Conservation (phyloP, 441 rosid genomes). For the Corymbia calophylla region DNA sequence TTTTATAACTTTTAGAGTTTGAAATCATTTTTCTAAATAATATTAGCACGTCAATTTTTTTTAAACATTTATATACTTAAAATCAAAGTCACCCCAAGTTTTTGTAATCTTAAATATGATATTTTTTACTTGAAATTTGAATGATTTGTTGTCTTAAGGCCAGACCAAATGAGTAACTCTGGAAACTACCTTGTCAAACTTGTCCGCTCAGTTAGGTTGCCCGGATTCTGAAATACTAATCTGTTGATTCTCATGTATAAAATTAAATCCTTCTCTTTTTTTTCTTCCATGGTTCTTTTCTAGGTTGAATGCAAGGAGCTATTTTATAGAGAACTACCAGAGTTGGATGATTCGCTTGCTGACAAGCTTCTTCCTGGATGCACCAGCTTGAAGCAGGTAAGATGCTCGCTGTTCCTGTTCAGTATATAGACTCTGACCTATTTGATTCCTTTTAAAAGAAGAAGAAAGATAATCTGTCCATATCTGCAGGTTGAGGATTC, state of each 20-base stretch:
- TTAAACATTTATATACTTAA: background rate
- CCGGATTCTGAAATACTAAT: background rate
- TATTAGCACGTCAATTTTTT: background rate
- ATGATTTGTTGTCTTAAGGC: background rate
- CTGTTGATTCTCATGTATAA: background rate
- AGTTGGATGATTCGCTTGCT: constrained; percentile 72
- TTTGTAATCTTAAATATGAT: background rate
- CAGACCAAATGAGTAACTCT: background rate
- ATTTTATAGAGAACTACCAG: constrained; percentile 73
- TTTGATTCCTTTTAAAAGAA: background rate
- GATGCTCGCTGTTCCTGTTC: background rate
- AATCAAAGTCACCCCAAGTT: background rate
- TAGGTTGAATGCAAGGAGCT: constrained; percentile 87
- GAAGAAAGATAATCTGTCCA: constrained; percentile 4
- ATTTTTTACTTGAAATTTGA: background rate
- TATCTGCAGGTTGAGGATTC: constrained; percentile 65
- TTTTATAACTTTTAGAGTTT: background rate
- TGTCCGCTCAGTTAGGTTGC: background rate
- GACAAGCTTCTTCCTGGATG: constrained; percentile 83
- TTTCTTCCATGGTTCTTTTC: constrained; percentile 1
- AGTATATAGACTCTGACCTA: background rate
- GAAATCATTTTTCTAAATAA: background rate
- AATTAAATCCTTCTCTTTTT: background rate
- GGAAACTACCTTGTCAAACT: background rate
- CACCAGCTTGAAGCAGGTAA: constrained; percentile 67